A percentile compares a stretch with the other conserved stretches of the same genome.
These are phyloP conservation scores for Arthroderma uncinatum DNA, from an alignment of 2,329 filamentous ascomycete species.

Conservation along the genomic window DNA sequence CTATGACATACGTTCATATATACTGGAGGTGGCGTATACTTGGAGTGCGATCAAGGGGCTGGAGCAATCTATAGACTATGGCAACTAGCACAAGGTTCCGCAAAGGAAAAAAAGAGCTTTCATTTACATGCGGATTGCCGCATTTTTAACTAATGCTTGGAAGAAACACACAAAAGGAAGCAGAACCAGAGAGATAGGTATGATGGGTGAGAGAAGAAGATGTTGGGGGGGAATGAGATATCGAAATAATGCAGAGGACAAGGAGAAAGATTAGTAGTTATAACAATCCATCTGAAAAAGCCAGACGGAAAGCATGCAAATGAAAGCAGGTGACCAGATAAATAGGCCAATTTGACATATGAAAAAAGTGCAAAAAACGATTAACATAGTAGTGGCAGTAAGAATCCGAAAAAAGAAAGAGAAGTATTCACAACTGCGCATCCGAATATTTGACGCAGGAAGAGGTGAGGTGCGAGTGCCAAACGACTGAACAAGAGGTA, in stretches of 20 bases:
- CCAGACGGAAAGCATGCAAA: background rate
- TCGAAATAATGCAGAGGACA: background rate
- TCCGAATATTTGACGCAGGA: background rate
- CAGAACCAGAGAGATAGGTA: conserved; percentile 1
- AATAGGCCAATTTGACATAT: background rate
- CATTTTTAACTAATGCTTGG: background rate
- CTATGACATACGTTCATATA: too few species aligned
- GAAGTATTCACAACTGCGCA: conserved; percentile 4
- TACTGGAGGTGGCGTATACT: too few species aligned
- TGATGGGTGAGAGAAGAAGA: background rate
- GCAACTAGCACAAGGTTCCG: background rate
- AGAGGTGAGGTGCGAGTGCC: background rate
- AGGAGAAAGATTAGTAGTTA: conserved; percentile 3
- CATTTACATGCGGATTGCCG: background rate
- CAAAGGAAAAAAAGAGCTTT: background rate
- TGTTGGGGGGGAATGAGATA: background rate
- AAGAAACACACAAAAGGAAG: background rate
- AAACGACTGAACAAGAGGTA: background rate
- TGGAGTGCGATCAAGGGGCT: background rate
- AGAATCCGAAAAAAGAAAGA: background rate
- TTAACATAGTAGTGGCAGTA: background rate
- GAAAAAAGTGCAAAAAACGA: background rate
- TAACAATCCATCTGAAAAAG: background rate
- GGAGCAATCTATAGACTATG: background rate
- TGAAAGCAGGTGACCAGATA: background rate